Evolutionary conservation across 2,329 filamentous ascomycete genomes (phyloP).

Genomic region (Uncinocarpus reesii): DNA sequence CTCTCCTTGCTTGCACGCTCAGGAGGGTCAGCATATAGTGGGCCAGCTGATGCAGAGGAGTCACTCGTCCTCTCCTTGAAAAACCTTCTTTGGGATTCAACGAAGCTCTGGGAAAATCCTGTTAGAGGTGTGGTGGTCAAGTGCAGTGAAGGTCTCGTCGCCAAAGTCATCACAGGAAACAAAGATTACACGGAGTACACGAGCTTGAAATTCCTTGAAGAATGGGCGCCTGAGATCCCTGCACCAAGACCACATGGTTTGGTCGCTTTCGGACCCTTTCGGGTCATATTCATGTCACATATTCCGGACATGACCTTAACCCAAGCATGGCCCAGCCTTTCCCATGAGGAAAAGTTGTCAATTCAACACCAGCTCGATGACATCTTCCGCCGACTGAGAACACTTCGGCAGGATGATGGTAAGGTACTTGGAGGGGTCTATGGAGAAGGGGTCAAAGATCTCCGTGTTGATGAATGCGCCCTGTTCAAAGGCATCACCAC

Average conservation of each 20-base stretch:
- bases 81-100: slow-evolving; percentile 19
- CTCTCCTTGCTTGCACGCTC: slow-evolving; percentile 15
- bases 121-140: slow-evolving; percentile 22
- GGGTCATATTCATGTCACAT: slow-evolving; percentile 25
- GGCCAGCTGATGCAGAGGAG: slow-evolving; percentile 2
- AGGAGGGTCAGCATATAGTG: neutral
- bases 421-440: slow-evolving; percentile 20
- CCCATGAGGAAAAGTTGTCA: slow-evolving; percentile 17
- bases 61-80: slow-evolving; percentile 17
- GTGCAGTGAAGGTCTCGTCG: slow-evolving; percentile 19
- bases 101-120: slow-evolving; percentile 20
- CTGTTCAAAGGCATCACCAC: slow-evolving; percentile 21
- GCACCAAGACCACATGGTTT: slow-evolving; percentile 24
- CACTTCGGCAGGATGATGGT: slow-evolving; percentile 16
- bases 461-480: slow-evolving; percentile 18
- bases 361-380: slow-evolving; percentile 16
- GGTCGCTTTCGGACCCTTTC: slow-evolving; percentile 19
- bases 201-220: slow-evolving; percentile 22
- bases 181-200: slow-evolving; percentile 22
- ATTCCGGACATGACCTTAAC: slow-evolving; percentile 20
- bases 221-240: slow-evolving; percentile 21
- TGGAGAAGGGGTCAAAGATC: slow-evolving; percentile 24
- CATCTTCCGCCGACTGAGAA: slow-evolving; percentile 20
- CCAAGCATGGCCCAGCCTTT: slow-evolving; percentile 21
- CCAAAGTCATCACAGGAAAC: slow-evolving; percentile 19